Conservation (phyloP, 164 flowering plant genomes). For the Magnolia officinalis region DNA sequence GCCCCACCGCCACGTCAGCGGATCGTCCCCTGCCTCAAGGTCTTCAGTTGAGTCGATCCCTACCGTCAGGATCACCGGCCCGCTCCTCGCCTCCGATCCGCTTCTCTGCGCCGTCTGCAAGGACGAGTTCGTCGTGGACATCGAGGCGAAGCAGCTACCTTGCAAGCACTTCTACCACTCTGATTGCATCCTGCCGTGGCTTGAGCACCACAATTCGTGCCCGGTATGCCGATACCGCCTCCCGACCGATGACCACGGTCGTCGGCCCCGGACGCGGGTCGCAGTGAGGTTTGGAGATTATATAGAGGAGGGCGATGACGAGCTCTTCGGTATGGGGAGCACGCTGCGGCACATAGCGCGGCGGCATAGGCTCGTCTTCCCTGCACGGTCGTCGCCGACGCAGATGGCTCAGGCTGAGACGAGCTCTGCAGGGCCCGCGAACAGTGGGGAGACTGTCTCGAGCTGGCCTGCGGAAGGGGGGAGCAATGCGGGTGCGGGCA, state of each 20-base stretch:
- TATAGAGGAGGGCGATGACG: constrained; percentile 33
- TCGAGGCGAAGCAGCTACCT: constrained; percentile 57
- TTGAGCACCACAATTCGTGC: constrained; percentile 50
- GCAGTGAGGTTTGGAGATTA: constrained; percentile 30
- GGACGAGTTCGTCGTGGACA: constrained; percentile 44
- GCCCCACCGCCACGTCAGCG: constrained; percentile 7
- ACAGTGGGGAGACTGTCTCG: constrained; percentile 52
- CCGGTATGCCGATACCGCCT: constrained; percentile 54
- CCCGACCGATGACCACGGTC: constrained; percentile 24
- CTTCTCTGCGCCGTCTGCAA: constrained; percentile 61
- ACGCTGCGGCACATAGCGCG: constrained; percentile 36
- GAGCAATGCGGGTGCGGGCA: constrained; percentile 15
- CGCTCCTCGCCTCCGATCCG: constrained; percentile 16
- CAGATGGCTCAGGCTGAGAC: constrained; percentile 38
- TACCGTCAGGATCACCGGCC: constrained; percentile 38
- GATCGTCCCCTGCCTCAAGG: constrained; percentile 30
- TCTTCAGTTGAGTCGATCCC: constrained; percentile 39
- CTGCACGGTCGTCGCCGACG: constrained; percentile 26
- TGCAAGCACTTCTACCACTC: constrained; percentile 61
- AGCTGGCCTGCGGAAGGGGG: constrained; percentile 33
- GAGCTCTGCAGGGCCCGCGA: constrained; percentile 32
- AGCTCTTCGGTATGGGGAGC: constrained; percentile 4
- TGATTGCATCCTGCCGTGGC: constrained; percentile 73
- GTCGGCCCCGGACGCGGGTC: constrained; percentile 12
- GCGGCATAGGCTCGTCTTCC: constrained; percentile 32